Percentiles rank a stretch among this genome's conserved stretches.
phyloP scores from a whole-genome alignment of 2,329 filamentous ascomycete genomes.

The Monosporascus sp. region DNA sequence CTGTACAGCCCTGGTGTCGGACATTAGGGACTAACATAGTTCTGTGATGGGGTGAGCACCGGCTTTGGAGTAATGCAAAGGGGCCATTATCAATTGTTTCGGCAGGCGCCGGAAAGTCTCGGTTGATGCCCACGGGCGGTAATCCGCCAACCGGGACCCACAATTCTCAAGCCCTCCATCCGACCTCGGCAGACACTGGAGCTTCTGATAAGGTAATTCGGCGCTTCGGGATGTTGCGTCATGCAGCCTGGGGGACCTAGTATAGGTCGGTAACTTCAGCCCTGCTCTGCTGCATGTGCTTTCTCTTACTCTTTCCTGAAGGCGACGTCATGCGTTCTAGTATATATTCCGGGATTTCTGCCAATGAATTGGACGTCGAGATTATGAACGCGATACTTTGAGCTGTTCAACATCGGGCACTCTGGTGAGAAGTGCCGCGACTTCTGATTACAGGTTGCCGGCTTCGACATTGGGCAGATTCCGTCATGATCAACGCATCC shows the following conservation, averaged over 20 bases:
- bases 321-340: not conserved
- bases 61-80: no score
- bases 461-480: constrained; percentile 1
- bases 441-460: no score
- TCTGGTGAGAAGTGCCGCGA: no score
- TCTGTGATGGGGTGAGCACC: no score
- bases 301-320: not conserved
- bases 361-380: no score
- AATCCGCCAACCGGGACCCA: not conserved
- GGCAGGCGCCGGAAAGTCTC: not conserved
- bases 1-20: no score
- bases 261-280: not conserved
- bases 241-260: not conserved
- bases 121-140: not conserved
- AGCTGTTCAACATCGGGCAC: not conserved
- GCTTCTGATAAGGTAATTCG: constrained; percentile 5
- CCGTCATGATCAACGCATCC: constrained; percentile 13
- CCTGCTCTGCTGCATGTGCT: no score
- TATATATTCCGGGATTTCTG: not conserved
- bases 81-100: not conserved
- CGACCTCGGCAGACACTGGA: constrained; percentile 14
- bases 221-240: constrained; percentile 11
- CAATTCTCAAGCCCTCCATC: constrained; percentile 1
- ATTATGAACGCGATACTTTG: constrained; percentile 1
- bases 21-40: no score